These are phyloP conservation scores for Globisporangium megalacanthum DNA, from an alignment of 352 stramenopile genomes.

Conservation along the genomic window DNA sequence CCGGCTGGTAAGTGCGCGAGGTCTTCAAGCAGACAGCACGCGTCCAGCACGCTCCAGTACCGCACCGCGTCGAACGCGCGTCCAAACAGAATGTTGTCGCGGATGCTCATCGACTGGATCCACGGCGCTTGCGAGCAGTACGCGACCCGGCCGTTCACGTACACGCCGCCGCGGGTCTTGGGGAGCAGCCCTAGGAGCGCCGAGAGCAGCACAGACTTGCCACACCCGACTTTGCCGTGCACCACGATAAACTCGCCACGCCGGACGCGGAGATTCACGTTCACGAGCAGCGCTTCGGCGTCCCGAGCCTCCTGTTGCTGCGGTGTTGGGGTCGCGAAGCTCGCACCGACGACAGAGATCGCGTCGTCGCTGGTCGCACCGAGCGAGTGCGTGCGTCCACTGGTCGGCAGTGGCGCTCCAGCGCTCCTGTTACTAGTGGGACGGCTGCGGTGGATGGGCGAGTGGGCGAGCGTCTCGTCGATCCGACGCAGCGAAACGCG, in stretches of 20 bases:
- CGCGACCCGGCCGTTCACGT: constrained; percentile 34
- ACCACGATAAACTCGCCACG: constrained; percentile 51
- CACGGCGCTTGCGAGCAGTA: constrained; percentile 92
- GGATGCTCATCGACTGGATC: constrained; percentile 95
- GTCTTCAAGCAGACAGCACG: constrained; percentile 45
- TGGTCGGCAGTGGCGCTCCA: background rate
- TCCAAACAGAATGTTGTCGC: constrained; percentile 98
- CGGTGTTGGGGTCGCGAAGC: constrained; percentile 32
- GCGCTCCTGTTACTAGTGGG: background rate
- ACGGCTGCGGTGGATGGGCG: background rate
- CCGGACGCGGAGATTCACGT: constrained; percentile 39
- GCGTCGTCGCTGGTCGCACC: constrained; percentile 12
- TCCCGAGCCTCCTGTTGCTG: constrained; percentile 8
- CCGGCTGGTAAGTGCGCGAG: constrained; percentile 47
- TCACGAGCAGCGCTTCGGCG: constrained; percentile 36
- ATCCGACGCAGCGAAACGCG: constrained; percentile 27
- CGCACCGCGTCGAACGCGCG: constrained; percentile 50
- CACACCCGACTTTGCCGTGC: constrained; percentile 49
- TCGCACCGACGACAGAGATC: constrained; percentile 32
- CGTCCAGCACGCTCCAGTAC: constrained; percentile 64
- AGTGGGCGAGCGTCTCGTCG: constrained; percentile 13
- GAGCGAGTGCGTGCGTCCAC: constrained; percentile 4
- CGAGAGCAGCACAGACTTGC: constrained; percentile 56
- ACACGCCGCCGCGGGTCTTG: constrained; percentile 29
- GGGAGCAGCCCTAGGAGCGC: constrained; percentile 46